phyloP scores from a whole-genome alignment of 2,329 filamentous ascomycete genomes.

The Nemania sp. region DNA sequence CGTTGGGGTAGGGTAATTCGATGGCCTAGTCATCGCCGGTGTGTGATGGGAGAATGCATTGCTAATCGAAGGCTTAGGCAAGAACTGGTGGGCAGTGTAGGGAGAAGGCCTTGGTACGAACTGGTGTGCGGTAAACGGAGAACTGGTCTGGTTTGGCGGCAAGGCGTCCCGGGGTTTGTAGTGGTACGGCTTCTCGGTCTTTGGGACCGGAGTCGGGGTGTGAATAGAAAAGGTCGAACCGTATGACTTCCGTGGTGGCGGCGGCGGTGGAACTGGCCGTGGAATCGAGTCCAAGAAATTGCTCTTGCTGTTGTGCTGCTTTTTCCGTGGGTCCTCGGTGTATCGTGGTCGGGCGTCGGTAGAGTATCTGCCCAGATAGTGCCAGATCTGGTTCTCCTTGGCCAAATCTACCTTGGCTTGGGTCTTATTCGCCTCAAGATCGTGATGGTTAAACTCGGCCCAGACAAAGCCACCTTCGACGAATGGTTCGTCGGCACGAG shows the following conservation, averaged over 20 bases:
- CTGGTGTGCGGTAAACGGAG: slow-evolving; percentile 44
- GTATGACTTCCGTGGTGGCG: slow-evolving; percentile 37
- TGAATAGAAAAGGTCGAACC: slow-evolving; percentile 36
- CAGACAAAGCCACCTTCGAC: slow-evolving; percentile 70
- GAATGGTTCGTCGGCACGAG: slow-evolving; percentile 69
- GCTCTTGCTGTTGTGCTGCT: slow-evolving; percentile 68
- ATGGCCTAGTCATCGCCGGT: not conserved
- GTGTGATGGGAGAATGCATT: slow-evolving; percentile 20
- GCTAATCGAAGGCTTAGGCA: slow-evolving; percentile 20
- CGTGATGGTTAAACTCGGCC: slow-evolving; percentile 76
- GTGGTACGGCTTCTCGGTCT: slow-evolving; percentile 42
- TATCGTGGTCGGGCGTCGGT: slow-evolving; percentile 92
- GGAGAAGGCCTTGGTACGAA: slow-evolving; percentile 40
- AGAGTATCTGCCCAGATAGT: slow-evolving; percentile 83
- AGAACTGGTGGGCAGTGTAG: slow-evolving; percentile 35
- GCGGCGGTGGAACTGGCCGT: slow-evolving; percentile 43
- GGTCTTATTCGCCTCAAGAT: slow-evolving; percentile 59
- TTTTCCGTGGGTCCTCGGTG: slow-evolving; percentile 71
- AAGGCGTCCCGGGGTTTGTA: slow-evolving; percentile 41
- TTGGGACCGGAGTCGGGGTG: slow-evolving; percentile 25
- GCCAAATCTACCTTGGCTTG: slow-evolving; percentile 73
- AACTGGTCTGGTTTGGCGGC: slow-evolving; percentile 30
- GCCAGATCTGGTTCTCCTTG: slow-evolving; percentile 79
- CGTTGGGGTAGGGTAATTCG: slow-evolving; percentile 10
- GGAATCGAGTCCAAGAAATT: slow-evolving; percentile 74